Evolutionary conservation across 1,139 yeast species (phyloP).

Genomic region (Yamadazyma epiphylla): DNA sequence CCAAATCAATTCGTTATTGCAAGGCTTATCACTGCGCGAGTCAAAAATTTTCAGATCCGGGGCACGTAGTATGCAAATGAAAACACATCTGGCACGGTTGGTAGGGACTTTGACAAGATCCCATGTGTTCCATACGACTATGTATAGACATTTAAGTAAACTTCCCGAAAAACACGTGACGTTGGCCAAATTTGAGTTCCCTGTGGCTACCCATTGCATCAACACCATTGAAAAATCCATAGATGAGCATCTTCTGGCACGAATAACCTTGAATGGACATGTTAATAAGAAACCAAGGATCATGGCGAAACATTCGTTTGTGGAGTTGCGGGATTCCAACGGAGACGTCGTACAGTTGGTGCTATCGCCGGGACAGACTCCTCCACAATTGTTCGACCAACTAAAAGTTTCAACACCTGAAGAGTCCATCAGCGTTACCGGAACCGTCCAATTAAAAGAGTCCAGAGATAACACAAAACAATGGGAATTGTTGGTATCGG

Average conservation of each 20-base stretch:
- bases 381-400: slow-evolving; percentile 30
- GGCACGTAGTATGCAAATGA: no score
- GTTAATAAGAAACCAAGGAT: slow-evolving; percentile 64
- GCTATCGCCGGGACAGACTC: slow-evolving; percentile 39
- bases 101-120: slow-evolving; percentile 2
- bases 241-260: background rate
- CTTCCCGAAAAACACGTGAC: slow-evolving; percentile 22
- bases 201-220: slow-evolving; percentile 33
- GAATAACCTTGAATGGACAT: slow-evolving; percentile 68
- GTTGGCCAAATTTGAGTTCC: slow-evolving; percentile 35
- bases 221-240: slow-evolving; percentile 11
- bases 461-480: slow-evolving; percentile 19
- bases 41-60: no score
- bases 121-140: slow-evolving; percentile 1
- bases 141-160: slow-evolving; percentile 1
- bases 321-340: slow-evolving; percentile 64
- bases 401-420: slow-evolving; percentile 56
- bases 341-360: slow-evolving; percentile 70
- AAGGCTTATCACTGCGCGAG: no score
- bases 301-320: slow-evolving; percentile 53
- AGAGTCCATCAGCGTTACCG: slow-evolving; percentile 72
- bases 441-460: slow-evolving; percentile 40
- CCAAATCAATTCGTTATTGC: no score
- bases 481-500: slow-evolving; percentile 57
- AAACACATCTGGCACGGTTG: no score